Evolutionary conservation across 2,329 filamentous ascomycete genomes (phyloP).

Genomic region (Lachnellula subtilissima): DNA sequence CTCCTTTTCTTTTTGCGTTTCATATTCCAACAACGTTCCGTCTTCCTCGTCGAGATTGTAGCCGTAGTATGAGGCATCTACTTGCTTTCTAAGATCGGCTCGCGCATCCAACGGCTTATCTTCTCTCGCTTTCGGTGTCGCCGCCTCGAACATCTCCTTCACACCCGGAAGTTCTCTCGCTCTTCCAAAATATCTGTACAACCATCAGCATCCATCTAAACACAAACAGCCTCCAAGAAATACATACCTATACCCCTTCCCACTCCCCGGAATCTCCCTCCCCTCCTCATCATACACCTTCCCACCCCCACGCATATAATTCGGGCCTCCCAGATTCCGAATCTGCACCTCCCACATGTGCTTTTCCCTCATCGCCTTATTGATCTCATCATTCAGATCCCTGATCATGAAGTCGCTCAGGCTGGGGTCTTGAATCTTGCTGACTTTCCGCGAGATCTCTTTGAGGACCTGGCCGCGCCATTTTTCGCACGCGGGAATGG

Average conservation of each 20-base stretch:
- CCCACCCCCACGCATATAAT: constrained; percentile 60
- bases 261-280: constrained; percentile 57
- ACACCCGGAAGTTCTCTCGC: constrained; percentile 89
- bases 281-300: constrained; percentile 51
- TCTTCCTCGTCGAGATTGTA: constrained; percentile 93
- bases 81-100: constrained; percentile 66
- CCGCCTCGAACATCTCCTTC: constrained; percentile 90
- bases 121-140: constrained; percentile 50
- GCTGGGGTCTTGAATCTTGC: constrained; percentile 85
- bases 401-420: constrained; percentile 97
- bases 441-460: constrained; percentile 94
- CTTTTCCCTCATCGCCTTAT: constrained; percentile 98
- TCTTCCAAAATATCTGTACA: constrained; percentile 85
- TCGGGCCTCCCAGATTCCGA: constrained; percentile 89
- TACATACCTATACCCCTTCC: constrained; percentile 91
- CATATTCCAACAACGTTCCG: constrained; percentile 72
- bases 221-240: not conserved
- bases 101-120: constrained; percentile 62
- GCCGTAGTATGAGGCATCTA: constrained; percentile 94
- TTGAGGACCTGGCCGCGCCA: constrained; percentile 98
- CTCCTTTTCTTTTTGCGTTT: constrained; percentile 77
- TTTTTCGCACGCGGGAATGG: constrained; percentile 86
- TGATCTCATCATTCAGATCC: constrained; percentile 98
- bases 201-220: constrained; percentile 3
- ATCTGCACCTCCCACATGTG: constrained; percentile 99